Conservation (phyloP, 441 rosid species). For the Populus tomentosa region DNA sequence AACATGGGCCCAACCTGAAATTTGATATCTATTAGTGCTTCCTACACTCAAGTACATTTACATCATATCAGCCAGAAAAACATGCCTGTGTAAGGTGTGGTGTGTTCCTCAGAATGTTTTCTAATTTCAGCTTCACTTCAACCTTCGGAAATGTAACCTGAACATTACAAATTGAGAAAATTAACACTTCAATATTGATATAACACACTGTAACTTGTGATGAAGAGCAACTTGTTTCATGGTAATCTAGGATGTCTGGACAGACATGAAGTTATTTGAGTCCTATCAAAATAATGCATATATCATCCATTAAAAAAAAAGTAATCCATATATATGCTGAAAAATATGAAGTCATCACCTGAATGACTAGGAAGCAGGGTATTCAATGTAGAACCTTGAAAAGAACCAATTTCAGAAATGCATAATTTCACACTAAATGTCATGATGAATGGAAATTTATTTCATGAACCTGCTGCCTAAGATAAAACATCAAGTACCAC, state of each 20-base stretch:
- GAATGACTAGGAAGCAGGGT: too few relatives aligned
- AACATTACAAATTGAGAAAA: slow-evolving; percentile 4
- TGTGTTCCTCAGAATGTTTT: slow-evolving; percentile 30
- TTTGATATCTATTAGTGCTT: slow-evolving; percentile 14
- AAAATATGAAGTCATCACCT: too few relatives aligned
- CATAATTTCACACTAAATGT: too few relatives aligned
- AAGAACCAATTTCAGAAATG: too few relatives aligned
- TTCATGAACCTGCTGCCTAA: too few relatives aligned
- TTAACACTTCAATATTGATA: background rate
- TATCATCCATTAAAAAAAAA: too few relatives aligned
- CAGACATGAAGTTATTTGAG: background rate
- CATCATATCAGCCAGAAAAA: slow-evolving; percentile 6
- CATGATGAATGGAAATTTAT: too few relatives aligned
- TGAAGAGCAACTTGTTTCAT: background rate
- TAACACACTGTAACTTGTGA: background rate
- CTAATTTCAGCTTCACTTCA: slow-evolving; percentile 57
- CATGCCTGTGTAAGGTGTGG: slow-evolving; percentile 66
- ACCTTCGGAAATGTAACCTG: slow-evolving; percentile 87
- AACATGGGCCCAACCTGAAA: slow-evolving; percentile 82
- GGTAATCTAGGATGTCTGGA: background rate
- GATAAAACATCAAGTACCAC: too few relatives aligned
- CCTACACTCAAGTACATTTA: background rate
- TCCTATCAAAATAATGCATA: too few relatives aligned
- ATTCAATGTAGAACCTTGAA: too few relatives aligned
- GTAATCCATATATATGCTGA: too few relatives aligned